phyloP scores from a whole-genome alignment of 257 asterid genomes.

The Nicotiana tabacum region DNA sequence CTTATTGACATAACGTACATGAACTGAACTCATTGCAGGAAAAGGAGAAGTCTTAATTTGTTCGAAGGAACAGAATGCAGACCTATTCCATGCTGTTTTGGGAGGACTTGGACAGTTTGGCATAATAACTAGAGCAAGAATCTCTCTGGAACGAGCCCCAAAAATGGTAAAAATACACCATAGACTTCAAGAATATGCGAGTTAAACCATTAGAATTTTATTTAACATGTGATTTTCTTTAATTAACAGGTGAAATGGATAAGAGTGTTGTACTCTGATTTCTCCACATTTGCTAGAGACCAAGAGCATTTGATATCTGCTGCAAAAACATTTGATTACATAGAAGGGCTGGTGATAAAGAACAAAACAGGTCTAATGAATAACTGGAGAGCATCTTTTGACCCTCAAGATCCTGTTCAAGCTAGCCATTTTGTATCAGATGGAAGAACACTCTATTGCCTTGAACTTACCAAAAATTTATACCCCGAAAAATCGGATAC shows the following conservation, averaged over 20 bases:
- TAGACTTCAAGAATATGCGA: background rate
- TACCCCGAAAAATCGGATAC: conserved; percentile 37
- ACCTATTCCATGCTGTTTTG: conserved; percentile 78
- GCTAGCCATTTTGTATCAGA: conserved; percentile 66
- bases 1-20: background rate
- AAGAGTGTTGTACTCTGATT: conserved; percentile 71
- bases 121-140: conserved; percentile 77
- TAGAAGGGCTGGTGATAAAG: conserved; percentile 80
- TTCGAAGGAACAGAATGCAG: conserved; percentile 72
- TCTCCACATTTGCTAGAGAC: conserved; percentile 58
- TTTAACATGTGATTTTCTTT: conserved; percentile 4
- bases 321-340: conserved; percentile 61
- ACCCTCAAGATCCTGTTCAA: conserved; percentile 54
- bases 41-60: conserved; percentile 73
- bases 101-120: conserved; percentile 98
- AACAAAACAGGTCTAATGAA: conserved; percentile 61
- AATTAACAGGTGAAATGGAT: conserved; percentile 85
- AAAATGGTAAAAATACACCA: conserved; percentile 43
- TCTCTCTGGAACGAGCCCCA: conserved; percentile 83
- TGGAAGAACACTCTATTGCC: conserved; percentile 73
- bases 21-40: conserved; percentile 44
- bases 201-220: background rate
- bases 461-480: conserved; percentile 69
- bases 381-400: conserved; percentile 79
- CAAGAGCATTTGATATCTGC: conserved; percentile 68